Evolutionary conservation across 2,329 filamentous ascomycete species (phyloP), one percentile per base, ranked within the genome.

Genomic region (Coniella lustricola): DNA sequence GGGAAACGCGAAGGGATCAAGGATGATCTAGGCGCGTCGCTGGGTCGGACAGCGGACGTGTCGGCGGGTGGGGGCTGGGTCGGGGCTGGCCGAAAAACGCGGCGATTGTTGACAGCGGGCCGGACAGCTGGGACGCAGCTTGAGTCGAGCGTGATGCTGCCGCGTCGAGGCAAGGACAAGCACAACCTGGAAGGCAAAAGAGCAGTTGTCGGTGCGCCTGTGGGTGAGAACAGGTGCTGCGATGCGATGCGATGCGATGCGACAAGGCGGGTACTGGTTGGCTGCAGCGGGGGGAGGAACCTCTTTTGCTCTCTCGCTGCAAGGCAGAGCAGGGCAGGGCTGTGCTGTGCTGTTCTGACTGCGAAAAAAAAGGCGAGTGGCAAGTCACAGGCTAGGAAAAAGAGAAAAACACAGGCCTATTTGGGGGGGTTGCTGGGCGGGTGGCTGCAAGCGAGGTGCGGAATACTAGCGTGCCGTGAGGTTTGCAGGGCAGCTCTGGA

Each of bases 381-480:
- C 25, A 29, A 29, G 25, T 29, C 5, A 5, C 5, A 49, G 49
- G 40, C 29, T 34, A 42, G 29, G 73, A 72, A 69, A 71, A 65
- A 64, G 64, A 63, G 61, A 66, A 67, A 65, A 58, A 66, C 58
- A 59, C 57, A 57, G 61, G 54, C 54, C 55, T 59, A 60, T 57
- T 44, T 21, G 13, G 40, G 56, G 57, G 64, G 64, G 67, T 64
- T 67, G 69, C 63, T 65, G 64, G 64, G 63, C 60, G 59, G 64
- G 60, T 67, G 60, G 62, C 62, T 60, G 60, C 63, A 66, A 61
- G 62, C 59, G 60, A 66, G 64, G 68, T 66, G 71, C 67, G 67
- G 71, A 64, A 65, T 71, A 75, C 71, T 71, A 70, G 76, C 73
- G 75, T 75, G 70, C 68, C 69, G 72, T 70, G 68, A 67, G 67